Evolutionary conservation across 1,284 basidiomycete genomes (phyloP).

Genomic region (Heterobasidion irregulare): DNA sequence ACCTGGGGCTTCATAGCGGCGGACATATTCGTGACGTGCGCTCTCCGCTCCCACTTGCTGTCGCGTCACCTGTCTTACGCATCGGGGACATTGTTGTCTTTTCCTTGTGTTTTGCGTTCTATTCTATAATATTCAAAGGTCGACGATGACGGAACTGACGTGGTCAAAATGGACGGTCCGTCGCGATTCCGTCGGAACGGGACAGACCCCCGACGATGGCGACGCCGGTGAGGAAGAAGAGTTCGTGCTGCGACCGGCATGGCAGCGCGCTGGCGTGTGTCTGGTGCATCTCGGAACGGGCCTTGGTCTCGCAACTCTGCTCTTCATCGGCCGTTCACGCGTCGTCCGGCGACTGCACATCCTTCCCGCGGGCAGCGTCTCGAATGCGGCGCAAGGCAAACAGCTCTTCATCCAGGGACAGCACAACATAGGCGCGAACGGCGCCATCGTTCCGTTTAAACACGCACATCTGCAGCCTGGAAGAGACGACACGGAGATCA

Average conservation of each 20-base stretch:
- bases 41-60: slow-evolving; percentile 2
- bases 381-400: not conserved
- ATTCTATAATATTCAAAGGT: not conserved
- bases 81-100: not conserved
- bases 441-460: slow-evolving; percentile 24
- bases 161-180: slow-evolving; percentile 29
- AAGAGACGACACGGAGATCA: slow-evolving; percentile 27
- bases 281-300: slow-evolving; percentile 24
- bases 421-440: slow-evolving; percentile 24
- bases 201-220: not conserved
- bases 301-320: slow-evolving; percentile 21
- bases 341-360: slow-evolving; percentile 28
- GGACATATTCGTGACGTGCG: slow-evolving; percentile 27
- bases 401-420: slow-evolving; percentile 31
- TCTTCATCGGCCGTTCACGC: slow-evolving; percentile 26
- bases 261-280: slow-evolving; percentile 26
- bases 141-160: slow-evolving; percentile 25
- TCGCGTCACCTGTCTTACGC: not conserved
- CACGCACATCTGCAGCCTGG: slow-evolving; percentile 25
- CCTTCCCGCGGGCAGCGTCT: slow-evolving; percentile 15
- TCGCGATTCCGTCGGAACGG: slow-evolving; percentile 10
- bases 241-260: slow-evolving; percentile 25
- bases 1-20: slow-evolving; percentile 25
- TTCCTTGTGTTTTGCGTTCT: slow-evolving; percentile 12
- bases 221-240: not conserved